phyloP scores from a whole-genome alignment of 2,329 filamentous ascomycete genomes.

The Pochonia chlamydosporia region DNA sequence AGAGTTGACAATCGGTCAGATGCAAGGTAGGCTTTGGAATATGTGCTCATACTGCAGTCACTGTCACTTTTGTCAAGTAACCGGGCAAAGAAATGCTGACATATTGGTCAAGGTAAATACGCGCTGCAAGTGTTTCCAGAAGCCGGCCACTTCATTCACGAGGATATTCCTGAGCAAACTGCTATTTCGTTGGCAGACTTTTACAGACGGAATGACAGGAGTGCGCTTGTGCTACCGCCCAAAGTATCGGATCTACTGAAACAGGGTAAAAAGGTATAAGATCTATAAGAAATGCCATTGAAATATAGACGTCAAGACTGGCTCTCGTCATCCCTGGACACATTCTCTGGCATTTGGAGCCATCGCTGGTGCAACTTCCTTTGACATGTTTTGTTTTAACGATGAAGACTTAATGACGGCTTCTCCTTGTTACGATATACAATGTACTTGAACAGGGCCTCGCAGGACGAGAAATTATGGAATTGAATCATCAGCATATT shows the following conservation, averaged over 20 bases:
- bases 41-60: neutral
- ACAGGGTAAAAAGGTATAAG: constrained; percentile 54
- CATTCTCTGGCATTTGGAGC: neutral
- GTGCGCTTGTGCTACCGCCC: constrained; percentile 76
- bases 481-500: no score
- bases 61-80: constrained; percentile 9
- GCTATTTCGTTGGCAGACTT: constrained; percentile 84
- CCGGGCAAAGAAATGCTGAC: neutral
- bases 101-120: constrained; percentile 66
- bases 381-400: no score
- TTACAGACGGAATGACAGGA: constrained; percentile 84
- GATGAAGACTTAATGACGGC: no score
- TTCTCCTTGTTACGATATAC: no score
- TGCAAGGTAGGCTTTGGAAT: constrained; percentile 63
- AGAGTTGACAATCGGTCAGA: constrained; percentile 90
- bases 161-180: constrained; percentile 87
- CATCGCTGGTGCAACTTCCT: no score
- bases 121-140: constrained; percentile 91
- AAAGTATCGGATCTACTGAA: constrained; percentile 75
- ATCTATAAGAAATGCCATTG: neutral
- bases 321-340: neutral
- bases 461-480: no score
- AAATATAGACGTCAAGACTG: neutral
- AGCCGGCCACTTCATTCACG: constrained; percentile 94
- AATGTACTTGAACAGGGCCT: no score